Evolutionary conservation across 768 basidiomycete species (phyloP).

Genomic region (Suillus cothurnatus): DNA sequence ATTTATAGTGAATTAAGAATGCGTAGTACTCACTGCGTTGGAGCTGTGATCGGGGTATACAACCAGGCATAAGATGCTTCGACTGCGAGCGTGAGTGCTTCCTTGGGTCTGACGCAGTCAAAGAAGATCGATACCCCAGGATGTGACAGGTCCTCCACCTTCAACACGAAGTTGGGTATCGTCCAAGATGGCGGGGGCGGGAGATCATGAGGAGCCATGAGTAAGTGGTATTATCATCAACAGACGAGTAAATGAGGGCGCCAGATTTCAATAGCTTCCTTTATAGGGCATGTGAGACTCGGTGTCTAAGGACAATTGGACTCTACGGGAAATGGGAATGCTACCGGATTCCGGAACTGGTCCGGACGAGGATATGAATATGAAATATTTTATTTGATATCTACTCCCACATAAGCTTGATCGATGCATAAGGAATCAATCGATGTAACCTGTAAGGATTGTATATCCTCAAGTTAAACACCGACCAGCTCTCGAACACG

Average conservation of each 20-base stretch:
- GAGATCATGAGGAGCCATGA: slow-evolving; percentile 27
- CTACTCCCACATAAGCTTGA: no score
- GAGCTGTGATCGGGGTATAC: slow-evolving; percentile 49
- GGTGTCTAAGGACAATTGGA: no score
- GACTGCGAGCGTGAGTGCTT: slow-evolving; percentile 40
- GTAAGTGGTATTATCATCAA: neutral
- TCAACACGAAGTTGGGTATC: slow-evolving; percentile 56
- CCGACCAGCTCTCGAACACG: no score
- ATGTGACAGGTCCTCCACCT: slow-evolving; percentile 61
- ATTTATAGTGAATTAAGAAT: slow-evolving; percentile 2
- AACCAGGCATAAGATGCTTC: slow-evolving; percentile 42
- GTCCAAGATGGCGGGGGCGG: slow-evolving; percentile 43
- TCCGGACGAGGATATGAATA: no score
- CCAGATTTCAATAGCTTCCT: neutral
- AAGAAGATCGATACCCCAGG: slow-evolving; percentile 61
- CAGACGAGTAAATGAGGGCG: neutral
- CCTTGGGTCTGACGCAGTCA: slow-evolving; percentile 45
- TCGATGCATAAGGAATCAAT: no score
- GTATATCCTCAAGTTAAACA: no score
- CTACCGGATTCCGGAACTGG: no score
- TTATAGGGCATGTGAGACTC: neutral
- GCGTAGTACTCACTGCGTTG: slow-evolving; percentile 44
- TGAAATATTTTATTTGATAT: no score
- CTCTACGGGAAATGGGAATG: no score
- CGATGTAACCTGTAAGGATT: no score